phyloP scores from a whole-genome alignment of 345 rosid genomes.

The Dimocarpus longan region DNA sequence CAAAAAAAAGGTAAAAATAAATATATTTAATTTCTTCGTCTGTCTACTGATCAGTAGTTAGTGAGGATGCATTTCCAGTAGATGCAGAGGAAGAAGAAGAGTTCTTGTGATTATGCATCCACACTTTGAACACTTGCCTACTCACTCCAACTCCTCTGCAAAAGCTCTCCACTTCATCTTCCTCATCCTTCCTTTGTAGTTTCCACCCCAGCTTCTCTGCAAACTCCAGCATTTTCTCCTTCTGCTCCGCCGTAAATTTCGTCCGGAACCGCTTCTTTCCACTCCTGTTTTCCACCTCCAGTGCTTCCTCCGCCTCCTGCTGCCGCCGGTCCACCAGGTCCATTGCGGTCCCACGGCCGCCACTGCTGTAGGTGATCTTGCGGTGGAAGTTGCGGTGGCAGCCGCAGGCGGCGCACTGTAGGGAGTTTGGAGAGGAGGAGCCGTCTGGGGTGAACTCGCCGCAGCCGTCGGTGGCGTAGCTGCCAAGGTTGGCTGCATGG shows the following conservation, averaged over 20 bases:
- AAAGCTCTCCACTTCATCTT: conserved; percentile 60
- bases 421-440: conserved; percentile 33
- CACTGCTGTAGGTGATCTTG: conserved; percentile 33
- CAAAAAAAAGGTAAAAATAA: not conserved
- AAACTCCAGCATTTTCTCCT: conserved; percentile 58
- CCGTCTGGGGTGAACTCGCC: conserved; percentile 61
- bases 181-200: conserved; percentile 53
- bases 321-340: conserved; percentile 26
- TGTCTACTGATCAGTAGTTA: conserved; percentile 43
- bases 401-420: conserved; percentile 86
- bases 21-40: not conserved
- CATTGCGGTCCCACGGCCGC: conserved; percentile 24
- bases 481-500: conserved; percentile 87
- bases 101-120: conserved; percentile 80
- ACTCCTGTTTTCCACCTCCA: conserved; percentile 18
- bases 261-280: conserved; percentile 56
- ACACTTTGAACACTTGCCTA: conserved; percentile 65
- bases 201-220: conserved; percentile 71
- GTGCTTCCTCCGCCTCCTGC: conserved; percentile 23
- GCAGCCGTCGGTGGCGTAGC: conserved; percentile 86
- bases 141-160: conserved; percentile 56
- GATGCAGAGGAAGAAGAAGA: conserved; percentile 42
- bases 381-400: conserved; percentile 99
- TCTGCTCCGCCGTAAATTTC: conserved; percentile 66
- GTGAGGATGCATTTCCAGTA: conserved; percentile 59